These are phyloP conservation scores for Alloascoidea hylecoeti DNA, from an alignment of 805 yeast genomes.

Conservation along the genomic window DNA sequence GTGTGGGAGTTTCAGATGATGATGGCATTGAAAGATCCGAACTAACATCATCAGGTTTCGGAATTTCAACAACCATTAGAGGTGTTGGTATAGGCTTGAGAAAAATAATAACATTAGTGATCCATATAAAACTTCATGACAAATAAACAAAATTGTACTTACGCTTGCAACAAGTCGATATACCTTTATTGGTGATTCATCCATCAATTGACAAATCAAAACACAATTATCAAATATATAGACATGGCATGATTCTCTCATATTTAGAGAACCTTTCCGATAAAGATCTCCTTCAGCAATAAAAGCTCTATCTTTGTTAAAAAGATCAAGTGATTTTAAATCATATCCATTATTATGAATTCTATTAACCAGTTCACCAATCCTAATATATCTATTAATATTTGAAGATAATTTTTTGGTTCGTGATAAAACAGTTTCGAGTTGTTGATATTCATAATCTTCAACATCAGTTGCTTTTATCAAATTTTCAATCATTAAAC, in stretches of 20 bases:
- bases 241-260: constrained; percentile 45
- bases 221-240: constrained; percentile 18
- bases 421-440: too few relatives aligned
- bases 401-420: neutral
- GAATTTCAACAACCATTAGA: too few relatives aligned
- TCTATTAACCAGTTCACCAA: constrained; percentile 1
- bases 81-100: too few relatives aligned
- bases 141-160: too few relatives aligned
- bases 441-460: constrained; percentile 36
- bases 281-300: constrained; percentile 42
- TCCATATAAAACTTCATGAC: too few relatives aligned
- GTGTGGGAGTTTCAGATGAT: too few relatives aligned
- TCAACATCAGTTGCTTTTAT: constrained; percentile 41
- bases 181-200: too few relatives aligned
- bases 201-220: constrained; percentile 29
- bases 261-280: constrained; percentile 47
- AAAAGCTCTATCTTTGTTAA: constrained; percentile 39
- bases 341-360: constrained; percentile 29
- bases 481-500: constrained; percentile 46
- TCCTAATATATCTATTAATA: neutral
- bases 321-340: constrained; percentile 32
- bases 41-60: too few relatives aligned
- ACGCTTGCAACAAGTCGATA: too few relatives aligned
- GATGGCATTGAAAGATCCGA: too few relatives aligned
- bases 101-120: too few relatives aligned